These are phyloP conservation scores for Ophioceras dolichostomum DNA, from an alignment of 2,329 filamentous ascomycete species.

Conservation along the genomic window DNA sequence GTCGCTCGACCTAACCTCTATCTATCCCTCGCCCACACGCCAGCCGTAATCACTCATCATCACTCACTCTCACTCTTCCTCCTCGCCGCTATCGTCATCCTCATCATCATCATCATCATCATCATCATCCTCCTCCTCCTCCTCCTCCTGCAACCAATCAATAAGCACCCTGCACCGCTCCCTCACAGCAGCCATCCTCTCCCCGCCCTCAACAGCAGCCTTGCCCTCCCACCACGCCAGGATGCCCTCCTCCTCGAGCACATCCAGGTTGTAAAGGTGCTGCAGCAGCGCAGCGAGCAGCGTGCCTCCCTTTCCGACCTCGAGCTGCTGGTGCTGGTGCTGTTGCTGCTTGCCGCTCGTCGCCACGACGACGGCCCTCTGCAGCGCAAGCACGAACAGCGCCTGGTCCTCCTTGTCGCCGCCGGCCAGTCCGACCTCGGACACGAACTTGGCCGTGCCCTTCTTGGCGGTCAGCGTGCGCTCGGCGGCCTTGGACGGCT, in stretches of 20 bases:
- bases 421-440: slow-evolving; percentile 47
- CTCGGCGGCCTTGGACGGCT: slow-evolving; percentile 53
- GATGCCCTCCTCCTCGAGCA: slow-evolving; percentile 82
- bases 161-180: slow-evolving; percentile 67
- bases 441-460: slow-evolving; percentile 43
- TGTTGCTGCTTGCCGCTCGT: too few relatives aligned
- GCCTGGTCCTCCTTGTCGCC: slow-evolving; percentile 57
- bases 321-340: too few relatives aligned
- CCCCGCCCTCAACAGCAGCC: slow-evolving; percentile 46
- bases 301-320: slow-evolving; percentile 34
- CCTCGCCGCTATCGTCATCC: slow-evolving; percentile 3
- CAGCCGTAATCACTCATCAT: background rate
- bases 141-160: slow-evolving; percentile 71
- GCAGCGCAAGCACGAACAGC: slow-evolving; percentile 71
- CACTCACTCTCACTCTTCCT: background rate
- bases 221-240: slow-evolving; percentile 78
- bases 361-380: slow-evolving; percentile 44
- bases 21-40: background rate
- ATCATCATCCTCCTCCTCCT: slow-evolving; percentile 57
- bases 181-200: slow-evolving; percentile 58
- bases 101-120: slow-evolving; percentile 36
- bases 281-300: slow-evolving; percentile 71
- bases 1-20: background rate
- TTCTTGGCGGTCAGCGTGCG: slow-evolving; percentile 41
- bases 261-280: slow-evolving; percentile 72